phyloP scores from a whole-genome alignment of 179 eudicot species.

The Amaranthus tricolor region DNA sequence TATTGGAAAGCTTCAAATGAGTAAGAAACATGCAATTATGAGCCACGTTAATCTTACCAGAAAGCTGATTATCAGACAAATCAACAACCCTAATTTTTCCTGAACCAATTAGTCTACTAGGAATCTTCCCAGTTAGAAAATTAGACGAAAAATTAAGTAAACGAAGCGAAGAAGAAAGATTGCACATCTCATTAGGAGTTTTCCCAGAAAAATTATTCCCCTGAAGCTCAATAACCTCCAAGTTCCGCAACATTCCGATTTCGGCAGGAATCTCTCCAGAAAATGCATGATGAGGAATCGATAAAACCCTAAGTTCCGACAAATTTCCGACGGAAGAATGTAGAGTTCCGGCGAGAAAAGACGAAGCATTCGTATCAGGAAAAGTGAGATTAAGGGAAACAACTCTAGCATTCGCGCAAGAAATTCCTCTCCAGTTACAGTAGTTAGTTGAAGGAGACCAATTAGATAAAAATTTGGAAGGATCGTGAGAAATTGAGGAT shows the following conservation, averaged over 20 bases:
- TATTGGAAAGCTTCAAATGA: slow-evolving; percentile 51
- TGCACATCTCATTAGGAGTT: slow-evolving; percentile 32
- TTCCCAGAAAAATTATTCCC: slow-evolving; percentile 42
- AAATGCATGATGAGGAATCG: slow-evolving; percentile 33
- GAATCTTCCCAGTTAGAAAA: slow-evolving; percentile 39
- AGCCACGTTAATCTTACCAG: slow-evolving; percentile 29
- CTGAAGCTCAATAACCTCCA: slow-evolving; percentile 45
- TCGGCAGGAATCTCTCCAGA: slow-evolving; percentile 42
- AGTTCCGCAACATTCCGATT: slow-evolving; percentile 24
- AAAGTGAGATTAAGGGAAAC: slow-evolving; percentile 28
- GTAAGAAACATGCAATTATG: slow-evolving; percentile 33
- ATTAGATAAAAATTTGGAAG: slow-evolving; percentile 25
- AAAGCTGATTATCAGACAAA: slow-evolving; percentile 51
- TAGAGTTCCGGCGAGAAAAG: slow-evolving; percentile 36
- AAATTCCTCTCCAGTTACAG: slow-evolving; percentile 47
- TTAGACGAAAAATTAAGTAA: slow-evolving; percentile 47
- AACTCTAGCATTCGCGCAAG: slow-evolving; percentile 35
- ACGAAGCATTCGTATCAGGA: not conserved
- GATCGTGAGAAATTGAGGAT: slow-evolving; percentile 28
- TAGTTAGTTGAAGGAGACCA: slow-evolving; percentile 36
- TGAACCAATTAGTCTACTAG: slow-evolving; percentile 33
- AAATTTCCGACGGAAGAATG: slow-evolving; percentile 37
- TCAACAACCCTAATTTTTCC: slow-evolving; percentile 39
- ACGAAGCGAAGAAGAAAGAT: slow-evolving; percentile 30
- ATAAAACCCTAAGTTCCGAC: slow-evolving; percentile 36